Percentiles rank a stretch among this genome's conserved stretches.
Conservation (phyloP, 2,329 filamentous ascomycete genomes). For the Cryphonectria parasitica region DNA sequence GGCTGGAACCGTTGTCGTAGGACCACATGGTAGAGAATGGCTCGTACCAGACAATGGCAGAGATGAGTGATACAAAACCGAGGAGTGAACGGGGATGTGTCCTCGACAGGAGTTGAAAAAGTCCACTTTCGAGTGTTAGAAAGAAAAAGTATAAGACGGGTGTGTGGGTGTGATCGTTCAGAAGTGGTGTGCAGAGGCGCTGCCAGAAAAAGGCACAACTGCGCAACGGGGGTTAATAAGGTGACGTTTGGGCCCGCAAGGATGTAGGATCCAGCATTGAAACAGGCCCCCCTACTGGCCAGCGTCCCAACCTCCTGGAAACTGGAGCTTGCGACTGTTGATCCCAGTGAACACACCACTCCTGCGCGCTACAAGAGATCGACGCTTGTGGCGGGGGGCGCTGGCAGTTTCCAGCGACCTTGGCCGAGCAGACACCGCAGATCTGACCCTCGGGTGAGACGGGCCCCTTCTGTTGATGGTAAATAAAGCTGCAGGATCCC, state of each 20-base stretch:
- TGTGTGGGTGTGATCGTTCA: background rate
- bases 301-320: conserved; percentile 8
- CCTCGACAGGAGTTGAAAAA: background rate
- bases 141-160: background rate
- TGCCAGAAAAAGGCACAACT: background rate
- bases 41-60: background rate
- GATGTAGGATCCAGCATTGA: conserved; percentile 5
- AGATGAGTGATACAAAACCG: background rate
- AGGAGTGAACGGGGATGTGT: background rate
- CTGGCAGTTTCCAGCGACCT: background rate
- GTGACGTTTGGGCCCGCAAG: conserved; percentile 12
- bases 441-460: background rate
- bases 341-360: background rate
- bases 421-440: conserved; percentile 1
- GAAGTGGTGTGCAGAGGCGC: conserved; percentile 8
- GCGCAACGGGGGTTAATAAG: background rate
- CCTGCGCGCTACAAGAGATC: background rate
- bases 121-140: background rate
- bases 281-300: conserved; percentile 7
- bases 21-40: conserved; percentile 17
- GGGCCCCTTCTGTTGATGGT: conserved; percentile 1
- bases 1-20: conserved; percentile 25
- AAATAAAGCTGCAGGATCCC: conserved; percentile 6
- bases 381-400: conserved; percentile 3
- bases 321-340: background rate